Base-by-base conservation (phyloP, 352 stramenopile genomes). In the Lagenidium sp. region DNA sequence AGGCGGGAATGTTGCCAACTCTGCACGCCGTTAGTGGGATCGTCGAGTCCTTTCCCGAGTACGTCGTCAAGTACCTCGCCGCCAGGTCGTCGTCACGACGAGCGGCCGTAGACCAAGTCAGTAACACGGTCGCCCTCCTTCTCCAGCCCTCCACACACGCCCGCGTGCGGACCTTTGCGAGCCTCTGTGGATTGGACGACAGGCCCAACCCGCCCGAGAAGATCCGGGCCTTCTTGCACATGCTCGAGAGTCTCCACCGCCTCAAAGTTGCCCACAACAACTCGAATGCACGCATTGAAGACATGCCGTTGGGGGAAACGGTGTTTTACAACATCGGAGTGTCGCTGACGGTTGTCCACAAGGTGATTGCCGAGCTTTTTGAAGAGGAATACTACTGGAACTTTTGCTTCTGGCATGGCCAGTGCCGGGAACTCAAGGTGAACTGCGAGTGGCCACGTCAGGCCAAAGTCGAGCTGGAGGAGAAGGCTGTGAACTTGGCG, bases 301-400 rank as follows among this genome's bases (percentile, higher is more conserved):
- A 50, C 20, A 40, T 47, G 36, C 41, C 47, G 16, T 24, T 56
- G 2, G 57, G 58, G 4, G 62, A 76, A 21, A 55, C 86, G 8
- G 72, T 91, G 36, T 88, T 87, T 52, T 65, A 83, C 50, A 82
- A 81, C 47, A 67, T 85, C 20, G 73, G 69, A 12, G 55, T 85
- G 24, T 41, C 73, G 19, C 68, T 84, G 36, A 57, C 68, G 4
- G 64, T 77, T 26, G 76, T 69, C 3, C 55, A 77, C 15, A 55
- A 62, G 25, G 64, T 91, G 2, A 65, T 88, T 25, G 30, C 38
- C 1, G 75, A 88, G 44, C 66, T 91, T 38, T 91, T 91, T 21
- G 53, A 64, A 35, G 62, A 85, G 16, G 78, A 87, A 22, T 82
- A 67, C 47, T 85, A 79, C 53, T 91, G 78, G 78, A 79, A 82